Conservation (phyloP, 768 basidiomycete species). For the Mycena epipterygia region DNA sequence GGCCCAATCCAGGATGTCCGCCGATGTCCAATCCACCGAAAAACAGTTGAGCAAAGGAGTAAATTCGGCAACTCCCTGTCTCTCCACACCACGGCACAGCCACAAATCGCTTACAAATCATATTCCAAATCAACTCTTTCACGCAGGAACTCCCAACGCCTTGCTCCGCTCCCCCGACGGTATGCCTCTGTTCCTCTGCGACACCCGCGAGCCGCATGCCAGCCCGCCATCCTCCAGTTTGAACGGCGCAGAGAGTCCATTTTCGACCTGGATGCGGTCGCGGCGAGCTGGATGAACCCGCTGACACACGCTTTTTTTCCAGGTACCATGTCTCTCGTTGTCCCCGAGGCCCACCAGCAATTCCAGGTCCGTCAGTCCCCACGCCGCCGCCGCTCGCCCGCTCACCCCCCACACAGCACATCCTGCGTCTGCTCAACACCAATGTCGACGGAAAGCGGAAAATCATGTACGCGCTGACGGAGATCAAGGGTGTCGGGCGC, state of each 20-base stretch:
- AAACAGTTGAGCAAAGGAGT: too few relatives aligned
- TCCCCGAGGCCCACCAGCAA: constrained; percentile 95
- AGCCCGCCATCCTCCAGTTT: not conserved
- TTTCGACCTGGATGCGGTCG: constrained; percentile 15
- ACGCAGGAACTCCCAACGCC: too few relatives aligned
- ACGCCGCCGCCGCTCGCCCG: too few relatives aligned
- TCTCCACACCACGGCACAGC: too few relatives aligned
- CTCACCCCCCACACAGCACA: constrained; percentile 75
- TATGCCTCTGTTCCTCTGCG: not conserved
- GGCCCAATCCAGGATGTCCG: too few relatives aligned
- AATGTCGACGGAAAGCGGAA: constrained; percentile 99
- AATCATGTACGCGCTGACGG: constrained; percentile 99
- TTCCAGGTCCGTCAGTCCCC: constrained; percentile 61
- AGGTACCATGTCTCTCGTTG: constrained; percentile 92
- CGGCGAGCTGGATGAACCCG: constrained; percentile 20
- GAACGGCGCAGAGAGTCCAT: not conserved
- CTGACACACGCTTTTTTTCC: constrained; percentile 2
- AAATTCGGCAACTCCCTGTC: too few relatives aligned
- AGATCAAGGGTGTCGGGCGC: constrained; percentile 99
- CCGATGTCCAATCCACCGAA: too few relatives aligned
- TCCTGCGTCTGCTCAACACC: constrained; percentile 98
- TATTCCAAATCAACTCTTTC: too few relatives aligned
- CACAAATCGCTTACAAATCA: too few relatives aligned
- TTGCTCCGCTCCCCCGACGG: not conserved
- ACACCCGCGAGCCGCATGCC: not conserved